Evolutionary conservation across 2,329 filamentous ascomycete genomes (phyloP), one percentile per base, ranked within the genome.

Genomic region (Nemania abortiva): DNA sequence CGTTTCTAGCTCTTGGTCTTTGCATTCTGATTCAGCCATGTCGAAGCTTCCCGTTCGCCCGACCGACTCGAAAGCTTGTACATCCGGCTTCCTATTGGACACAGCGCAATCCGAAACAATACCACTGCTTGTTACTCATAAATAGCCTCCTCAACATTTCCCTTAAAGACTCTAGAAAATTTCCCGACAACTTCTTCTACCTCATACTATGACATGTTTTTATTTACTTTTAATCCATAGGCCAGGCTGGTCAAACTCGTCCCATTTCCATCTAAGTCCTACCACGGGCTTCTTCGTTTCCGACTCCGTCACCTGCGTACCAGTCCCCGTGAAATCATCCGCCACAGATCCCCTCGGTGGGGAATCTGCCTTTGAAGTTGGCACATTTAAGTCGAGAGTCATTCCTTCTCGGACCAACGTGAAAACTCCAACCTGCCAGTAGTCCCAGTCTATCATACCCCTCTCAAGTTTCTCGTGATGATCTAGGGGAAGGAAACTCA

Each of bases 211-310:
- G 20, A 50, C 20, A 50, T 50, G 20, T 50, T 50, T 13, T 50
- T 20, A 50, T 24, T 11, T 5, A 4, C 27, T 11, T 50, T 50
- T 24, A 24, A 24, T 7, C 47, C 47, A 50, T 24, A 50, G 47
- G 13, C 47, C 47, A 50, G 47, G 47, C 9, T 50, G 47, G 47
- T 50, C 47, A 50, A 24, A 50, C 47, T 50, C 47, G 13, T 50
- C 47, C 47, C 47, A 50, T 11, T 50, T 50, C 47, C 47, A 50
- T 50, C 47, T 24, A 11, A 50, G 47, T 50, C 47, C 47, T 50
- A 50, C 47, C 6, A 50, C 47, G 20, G 20, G 47, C 47, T 50
- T 50, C 47, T 20, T 50, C 47, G 47, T 50, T 50, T 50, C 20
- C 47, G 24, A 50, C 47, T 27, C 47, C 1, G 20, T 50, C 7